phyloP scores from a whole-genome alignment of 2,329 filamentous ascomycete species.

The Rhytidhysteron rufulum region DNA sequence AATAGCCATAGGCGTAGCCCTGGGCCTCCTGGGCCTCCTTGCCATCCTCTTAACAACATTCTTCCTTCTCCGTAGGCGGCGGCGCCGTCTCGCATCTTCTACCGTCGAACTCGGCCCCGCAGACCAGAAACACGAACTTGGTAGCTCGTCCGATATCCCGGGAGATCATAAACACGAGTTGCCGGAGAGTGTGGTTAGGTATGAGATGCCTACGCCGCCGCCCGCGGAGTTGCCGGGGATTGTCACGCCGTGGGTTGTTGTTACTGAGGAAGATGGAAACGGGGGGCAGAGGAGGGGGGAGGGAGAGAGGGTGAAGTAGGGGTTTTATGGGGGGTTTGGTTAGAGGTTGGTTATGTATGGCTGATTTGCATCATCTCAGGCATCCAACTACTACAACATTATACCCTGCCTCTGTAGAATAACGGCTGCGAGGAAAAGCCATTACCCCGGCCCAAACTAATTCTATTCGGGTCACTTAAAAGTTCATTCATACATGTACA shows the following conservation, averaged over 20 bases:
- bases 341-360: too few species aligned
- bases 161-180: neutral
- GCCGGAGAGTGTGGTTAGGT: neutral
- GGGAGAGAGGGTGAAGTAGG: too few species aligned
- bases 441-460: too few species aligned
- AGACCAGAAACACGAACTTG: neutral
- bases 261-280: too few species aligned
- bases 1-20: conserved; percentile 2
- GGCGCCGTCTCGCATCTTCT: neutral
- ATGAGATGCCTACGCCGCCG: neutral
- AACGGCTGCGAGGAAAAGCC: too few species aligned
- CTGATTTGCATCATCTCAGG: too few species aligned
- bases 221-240: neutral
- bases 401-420: too few species aligned
- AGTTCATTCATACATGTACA: too few species aligned
- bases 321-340: too few species aligned
- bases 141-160: neutral
- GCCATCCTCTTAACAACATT: neutral
- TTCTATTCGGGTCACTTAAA: too few species aligned
- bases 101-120: neutral
- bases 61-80: neutral
- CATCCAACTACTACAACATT: too few species aligned
- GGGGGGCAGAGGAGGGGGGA: too few species aligned
- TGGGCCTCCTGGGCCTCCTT: conserved; percentile 1
- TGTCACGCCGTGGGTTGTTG: neutral